Evolutionary conservation across 768 basidiomycete species (phyloP).

Genomic region (Amylocystis lapponica): DNA sequence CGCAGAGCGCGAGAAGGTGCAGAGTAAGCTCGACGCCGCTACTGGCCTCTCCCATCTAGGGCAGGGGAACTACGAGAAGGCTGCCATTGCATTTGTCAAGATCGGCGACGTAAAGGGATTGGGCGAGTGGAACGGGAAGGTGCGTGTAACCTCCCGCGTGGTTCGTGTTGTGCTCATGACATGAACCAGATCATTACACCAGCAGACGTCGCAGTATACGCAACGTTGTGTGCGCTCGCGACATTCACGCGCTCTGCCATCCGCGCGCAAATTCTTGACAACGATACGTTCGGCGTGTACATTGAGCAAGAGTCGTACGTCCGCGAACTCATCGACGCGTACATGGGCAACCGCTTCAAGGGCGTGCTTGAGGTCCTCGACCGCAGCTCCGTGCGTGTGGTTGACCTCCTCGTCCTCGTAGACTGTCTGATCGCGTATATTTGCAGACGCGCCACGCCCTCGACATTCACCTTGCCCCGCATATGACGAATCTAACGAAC

Average conservation of each 20-base stretch:
- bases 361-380: conserved; percentile 70
- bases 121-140: conserved; percentile 77
- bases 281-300: conserved; percentile 64
- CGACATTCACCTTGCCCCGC: conserved; percentile 70
- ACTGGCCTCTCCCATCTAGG: conserved; percentile 72
- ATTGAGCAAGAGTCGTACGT: conserved; percentile 85
- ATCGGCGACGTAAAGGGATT: conserved; percentile 61
- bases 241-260: conserved; percentile 66
- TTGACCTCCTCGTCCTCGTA: background rate
- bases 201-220: conserved; percentile 83
- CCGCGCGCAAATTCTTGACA: conserved; percentile 61
- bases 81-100: conserved; percentile 67
- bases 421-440: conserved; percentile 11
- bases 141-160: conserved; percentile 11
- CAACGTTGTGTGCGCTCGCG: conserved; percentile 78
- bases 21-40: conserved; percentile 78
- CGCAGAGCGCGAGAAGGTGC: conserved; percentile 60
- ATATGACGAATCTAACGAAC: conserved; percentile 58
- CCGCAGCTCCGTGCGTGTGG: conserved; percentile 59
- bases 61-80: conserved; percentile 70
- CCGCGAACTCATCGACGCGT: conserved; percentile 80
- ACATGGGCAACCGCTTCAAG: conserved; percentile 85
- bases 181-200: conserved; percentile 60
- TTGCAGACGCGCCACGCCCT: conserved; percentile 67
- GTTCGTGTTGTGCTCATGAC: background rate